Evolutionary conservation across 768 basidiomycete species (phyloP).

Genomic region (Russula sp.): DNA sequence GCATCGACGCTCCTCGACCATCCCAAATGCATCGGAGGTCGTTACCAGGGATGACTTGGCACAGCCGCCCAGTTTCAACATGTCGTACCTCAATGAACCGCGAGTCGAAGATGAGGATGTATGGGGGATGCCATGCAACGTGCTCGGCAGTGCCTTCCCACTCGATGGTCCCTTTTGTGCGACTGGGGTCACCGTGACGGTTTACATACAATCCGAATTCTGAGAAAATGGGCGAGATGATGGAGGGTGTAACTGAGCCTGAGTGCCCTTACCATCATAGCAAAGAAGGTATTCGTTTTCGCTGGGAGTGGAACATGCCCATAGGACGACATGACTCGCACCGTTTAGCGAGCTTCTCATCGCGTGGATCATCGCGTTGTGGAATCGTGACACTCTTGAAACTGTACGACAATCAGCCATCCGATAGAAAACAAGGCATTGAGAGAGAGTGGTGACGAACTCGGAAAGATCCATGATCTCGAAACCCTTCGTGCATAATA

Average conservation of each 20-base stretch:
- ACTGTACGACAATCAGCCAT: slow-evolving; percentile 39
- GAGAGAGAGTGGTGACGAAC: slow-evolving; percentile 51
- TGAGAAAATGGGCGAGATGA: slow-evolving; percentile 34
- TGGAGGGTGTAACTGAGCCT: not conserved
- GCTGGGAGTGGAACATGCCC: slow-evolving; percentile 84
- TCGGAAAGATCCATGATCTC: slow-evolving; percentile 97
- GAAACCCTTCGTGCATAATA: slow-evolving; percentile 91
- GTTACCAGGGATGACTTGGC: slow-evolving; percentile 77
- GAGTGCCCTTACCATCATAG: slow-evolving; percentile 66
- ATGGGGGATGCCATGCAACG: slow-evolving; percentile 86
- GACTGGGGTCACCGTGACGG: slow-evolving; percentile 84
- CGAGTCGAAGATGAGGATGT: slow-evolving; percentile 81
- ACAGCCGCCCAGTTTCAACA: slow-evolving; percentile 72
- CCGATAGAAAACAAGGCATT: not conserved
- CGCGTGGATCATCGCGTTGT: slow-evolving; percentile 63
- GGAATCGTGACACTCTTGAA: slow-evolving; percentile 90
- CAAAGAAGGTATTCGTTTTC: slow-evolving; percentile 88
- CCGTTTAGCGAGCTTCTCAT: slow-evolving; percentile 70
- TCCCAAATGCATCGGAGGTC: slow-evolving; percentile 91
- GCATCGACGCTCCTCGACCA: slow-evolving; percentile 53
- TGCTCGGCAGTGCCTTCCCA: slow-evolving; percentile 93
- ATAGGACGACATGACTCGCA: slow-evolving; percentile 79
- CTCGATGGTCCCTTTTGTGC: slow-evolving; percentile 72
- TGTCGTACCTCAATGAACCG: slow-evolving; percentile 91
- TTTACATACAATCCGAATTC: slow-evolving; percentile 93